Evolutionary conservation across 768 basidiomycete genomes (phyloP), one percentile per base, ranked within the genome.

Genomic region (Mycena olivaceomarginata): DNA sequence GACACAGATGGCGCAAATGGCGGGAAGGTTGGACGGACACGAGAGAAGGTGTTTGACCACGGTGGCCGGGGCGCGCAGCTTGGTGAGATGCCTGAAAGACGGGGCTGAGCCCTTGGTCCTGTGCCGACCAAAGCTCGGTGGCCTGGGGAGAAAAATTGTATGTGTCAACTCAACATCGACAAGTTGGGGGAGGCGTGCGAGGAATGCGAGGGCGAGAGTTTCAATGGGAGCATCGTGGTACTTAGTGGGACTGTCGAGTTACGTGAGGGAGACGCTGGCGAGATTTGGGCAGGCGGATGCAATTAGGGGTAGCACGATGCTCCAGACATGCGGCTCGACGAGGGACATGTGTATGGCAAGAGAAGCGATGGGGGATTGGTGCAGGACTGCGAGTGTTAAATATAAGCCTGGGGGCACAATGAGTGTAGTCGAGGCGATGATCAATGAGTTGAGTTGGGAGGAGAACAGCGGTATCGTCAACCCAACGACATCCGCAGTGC

Each of bases 351-450:
- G 25, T 25, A 25, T 25, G 25, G 25, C 25, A 25, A 72, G 62
- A 6, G 71, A 53, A 1, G 62, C 53, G 18, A 72, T 46, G 15
- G 62, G 39, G 37, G 48, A 51, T 8, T 25, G 48, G 25, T 51
- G 72, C 40, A 73, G 63, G 16, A 22, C 64, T 1, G 51, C 22
- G 25, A 73, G 72, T 7, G 72, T 73, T 25, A 25, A 73, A 46
- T 20, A 2, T 4, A 40, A n/a, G 25, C 8, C 51, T 39, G 5
- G 72, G 64, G 64, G 72, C 13, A 57, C 2, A 20, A 66, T 18
- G 53, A 73, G 56, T 15, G n/a, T 59, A 15, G 40, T 16, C 1
- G 72, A 73, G 2, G 66, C 40, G 51, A 73, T 73, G 18, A 9
- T 11, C 0, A 73, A 22, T 20, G 60, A 16, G 1, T 20, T 57